These are phyloP conservation scores for Colletotrichum caudatum DNA, from an alignment of 2,329 filamentous ascomycete species.

Conservation along the genomic window DNA sequence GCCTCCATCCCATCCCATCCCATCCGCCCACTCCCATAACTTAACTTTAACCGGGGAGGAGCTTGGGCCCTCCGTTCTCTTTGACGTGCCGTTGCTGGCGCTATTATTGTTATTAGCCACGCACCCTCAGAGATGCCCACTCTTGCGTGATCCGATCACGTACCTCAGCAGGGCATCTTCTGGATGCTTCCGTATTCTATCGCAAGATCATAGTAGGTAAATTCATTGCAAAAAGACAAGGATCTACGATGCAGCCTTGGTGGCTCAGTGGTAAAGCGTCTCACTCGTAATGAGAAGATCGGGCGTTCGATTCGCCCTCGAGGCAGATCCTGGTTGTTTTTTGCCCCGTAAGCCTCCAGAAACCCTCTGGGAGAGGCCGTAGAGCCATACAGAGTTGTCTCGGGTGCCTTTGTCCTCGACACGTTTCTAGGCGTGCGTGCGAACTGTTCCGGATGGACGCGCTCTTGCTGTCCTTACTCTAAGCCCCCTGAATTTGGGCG, in stretches of 20 bases:
- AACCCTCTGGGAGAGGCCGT: too few species aligned
- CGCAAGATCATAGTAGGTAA: accelerated
- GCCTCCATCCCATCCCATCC: not conserved
- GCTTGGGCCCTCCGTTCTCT: not conserved
- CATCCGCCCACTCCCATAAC: not conserved
- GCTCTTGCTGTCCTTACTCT: too few species aligned
- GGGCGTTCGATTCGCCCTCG: slow-evolving; percentile 43
- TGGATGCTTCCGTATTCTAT: not conserved
- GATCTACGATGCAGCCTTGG: slow-evolving; percentile 28
- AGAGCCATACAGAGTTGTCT: too few species aligned
- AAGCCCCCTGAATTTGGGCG: too few species aligned
- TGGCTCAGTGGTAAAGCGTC: slow-evolving; percentile 43
- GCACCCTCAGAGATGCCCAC: not conserved
- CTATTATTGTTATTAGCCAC: not conserved
- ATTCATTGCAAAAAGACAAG: not conserved
- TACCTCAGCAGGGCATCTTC: not conserved
- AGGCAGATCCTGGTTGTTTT: slow-evolving; percentile 3
- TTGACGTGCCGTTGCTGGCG: not conserved
- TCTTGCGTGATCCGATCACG: too few species aligned
- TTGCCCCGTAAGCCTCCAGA: not conserved
- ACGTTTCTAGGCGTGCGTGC: too few species aligned
- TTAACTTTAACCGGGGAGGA: not conserved
- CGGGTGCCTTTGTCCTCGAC: too few species aligned
- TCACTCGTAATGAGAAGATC: slow-evolving; percentile 43
- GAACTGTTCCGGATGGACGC: too few species aligned